Conservation (phyloP, 495 filamentous ascomycete genomes). For the Trichoderma gamsii region DNA sequence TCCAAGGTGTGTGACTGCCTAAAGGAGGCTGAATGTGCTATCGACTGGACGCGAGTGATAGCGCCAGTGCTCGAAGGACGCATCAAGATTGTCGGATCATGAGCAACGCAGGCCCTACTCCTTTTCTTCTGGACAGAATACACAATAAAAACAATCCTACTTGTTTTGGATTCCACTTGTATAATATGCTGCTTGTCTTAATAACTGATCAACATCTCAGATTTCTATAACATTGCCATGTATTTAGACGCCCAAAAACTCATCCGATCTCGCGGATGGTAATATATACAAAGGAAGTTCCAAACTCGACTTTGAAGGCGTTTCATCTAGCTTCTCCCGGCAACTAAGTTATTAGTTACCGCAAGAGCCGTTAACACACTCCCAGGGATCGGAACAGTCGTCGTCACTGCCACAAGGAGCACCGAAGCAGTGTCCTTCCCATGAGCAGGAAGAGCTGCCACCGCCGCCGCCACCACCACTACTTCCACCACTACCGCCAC, state of each 20-base stretch:
- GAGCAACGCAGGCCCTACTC: neutral
- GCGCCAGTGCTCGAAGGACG: conserved; percentile 71
- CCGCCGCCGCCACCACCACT: neutral
- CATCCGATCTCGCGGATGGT: neutral
- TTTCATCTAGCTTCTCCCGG: neutral
- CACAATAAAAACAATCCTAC: neutral
- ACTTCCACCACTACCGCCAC: neutral
- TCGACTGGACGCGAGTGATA: conserved; percentile 74
- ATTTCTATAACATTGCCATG: too few species aligned
- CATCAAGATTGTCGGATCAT: conserved; percentile 40
- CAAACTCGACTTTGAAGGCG: neutral
- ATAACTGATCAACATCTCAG: neutral
- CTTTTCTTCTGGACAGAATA: neutral
- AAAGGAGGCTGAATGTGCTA: conserved; percentile 52
- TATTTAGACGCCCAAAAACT: too few species aligned
- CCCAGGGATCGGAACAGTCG: neutral
- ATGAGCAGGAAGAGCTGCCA: neutral
- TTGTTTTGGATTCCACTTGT: neutral
- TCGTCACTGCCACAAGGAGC: neutral
- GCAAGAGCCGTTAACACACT: neutral
- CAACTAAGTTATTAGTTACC: neutral
- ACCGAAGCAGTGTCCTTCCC: neutral
- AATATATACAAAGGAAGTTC: neutral
- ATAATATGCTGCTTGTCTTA: neutral
- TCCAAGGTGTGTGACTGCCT: conserved; percentile 38